Base-by-base conservation (phyloP, 306 rosid genomes). In the Ormosia semicastrata region DNA sequence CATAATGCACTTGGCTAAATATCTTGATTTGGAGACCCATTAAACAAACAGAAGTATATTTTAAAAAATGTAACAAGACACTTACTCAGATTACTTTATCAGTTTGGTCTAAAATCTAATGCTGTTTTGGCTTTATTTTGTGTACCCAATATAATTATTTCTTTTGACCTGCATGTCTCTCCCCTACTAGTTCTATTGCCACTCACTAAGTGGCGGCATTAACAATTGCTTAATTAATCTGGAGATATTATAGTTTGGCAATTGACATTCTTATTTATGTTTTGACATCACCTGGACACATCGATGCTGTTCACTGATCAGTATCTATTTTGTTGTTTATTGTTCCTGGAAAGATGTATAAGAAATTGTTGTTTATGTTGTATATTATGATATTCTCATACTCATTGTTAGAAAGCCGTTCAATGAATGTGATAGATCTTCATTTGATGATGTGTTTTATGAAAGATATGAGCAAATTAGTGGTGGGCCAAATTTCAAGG, bases 401-500 rank as follows among this genome's bases (percentile, higher is more conserved):
- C 29, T 8, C 17, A 53, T 10, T 59, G 18, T 53, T 17, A 44
- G 66, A 76, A 71, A 63, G 41, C 77, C 30, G 8, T 24, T 58
- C 41, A 49, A n/a, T 34, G 12, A 68, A 49, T 75, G 43, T 29
- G 59, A 56, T 30, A 14, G 37, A 24, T 78, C 52, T 78, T 59
- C 29, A 13, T 47, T 40, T 3, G 44, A 1, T 50, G 13, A 68
- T 81, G 18, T 73, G 66, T 66, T 58, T 60, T 1, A n/a, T 73
- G 39, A 46, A 52, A 74, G 70, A 64, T 74, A 33, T 74, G 81
- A 56, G 40, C 39, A 78, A 54, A 72, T 33, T 72, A 57, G 56
- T 41, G 73, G 44, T 57, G 72, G 43, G 66, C 40, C 52, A 64
- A 64, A 63, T 76, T 76, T 64, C 62, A 46, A 54, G 73, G 83